Evolutionary conservation across 768 basidiomycete species (phyloP).

Genomic region (button mushroom (Agaricus bisporus)): DNA sequence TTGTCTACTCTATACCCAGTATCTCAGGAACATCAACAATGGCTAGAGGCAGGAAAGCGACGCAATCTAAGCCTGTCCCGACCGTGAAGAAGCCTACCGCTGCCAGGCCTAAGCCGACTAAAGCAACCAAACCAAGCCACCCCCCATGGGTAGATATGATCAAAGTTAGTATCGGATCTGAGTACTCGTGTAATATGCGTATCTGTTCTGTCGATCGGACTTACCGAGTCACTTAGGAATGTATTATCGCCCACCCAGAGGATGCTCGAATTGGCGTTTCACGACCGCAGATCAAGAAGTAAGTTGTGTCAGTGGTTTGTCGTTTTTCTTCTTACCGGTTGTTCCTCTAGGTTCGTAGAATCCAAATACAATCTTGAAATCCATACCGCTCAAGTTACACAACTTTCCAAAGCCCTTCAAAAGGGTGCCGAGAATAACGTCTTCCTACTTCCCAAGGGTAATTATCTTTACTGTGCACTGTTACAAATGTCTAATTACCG

Average conservation of each 20-base stretch:
- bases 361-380: slow-evolving; percentile 77
- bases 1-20: neutral
- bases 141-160: slow-evolving; percentile 75
- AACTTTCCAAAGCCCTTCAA: slow-evolving; percentile 76
- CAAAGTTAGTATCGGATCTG: slow-evolving; percentile 44
- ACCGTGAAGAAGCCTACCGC: slow-evolving; percentile 41
- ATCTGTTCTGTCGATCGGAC: neutral
- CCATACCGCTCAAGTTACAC: slow-evolving; percentile 68
- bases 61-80: slow-evolving; percentile 19
- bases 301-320: slow-evolving; percentile 14
- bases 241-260: slow-evolving; percentile 65
- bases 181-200: neutral
- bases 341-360: slow-evolving; percentile 65
- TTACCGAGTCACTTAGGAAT: slow-evolving; percentile 52
- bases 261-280: slow-evolving; percentile 83
- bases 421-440: slow-evolving; percentile 77
- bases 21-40: slow-evolving; percentile 18
- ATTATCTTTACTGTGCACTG: slow-evolving; percentile 9
- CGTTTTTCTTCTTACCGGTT: slow-evolving; percentile 13
- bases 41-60: slow-evolving; percentile 26
- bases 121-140: slow-evolving; percentile 28
- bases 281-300: slow-evolving; percentile 93
- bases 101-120: slow-evolving; percentile 27
- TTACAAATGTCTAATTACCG: neutral
- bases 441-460: slow-evolving; percentile 88